A percentile compares a stretch with the other conserved stretches of the same genome.
Evolutionary conservation across 805 yeast genomes (phyloP).

Genomic region (Ogataea saltuana): DNA sequence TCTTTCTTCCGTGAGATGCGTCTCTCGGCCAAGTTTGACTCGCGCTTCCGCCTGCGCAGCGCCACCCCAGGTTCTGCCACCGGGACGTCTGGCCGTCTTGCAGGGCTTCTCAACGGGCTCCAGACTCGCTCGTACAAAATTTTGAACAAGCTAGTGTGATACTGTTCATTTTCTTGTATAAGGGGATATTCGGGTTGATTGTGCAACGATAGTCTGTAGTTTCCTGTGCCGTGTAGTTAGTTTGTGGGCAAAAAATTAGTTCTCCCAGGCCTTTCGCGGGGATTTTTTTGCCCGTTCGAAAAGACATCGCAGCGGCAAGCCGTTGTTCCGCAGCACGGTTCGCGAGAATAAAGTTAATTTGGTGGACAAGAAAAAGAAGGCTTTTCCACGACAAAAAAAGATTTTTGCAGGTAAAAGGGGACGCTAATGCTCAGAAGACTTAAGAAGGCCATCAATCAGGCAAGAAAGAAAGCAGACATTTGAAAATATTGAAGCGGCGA

Average conservation of each 20-base stretch:
- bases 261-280: not conserved
- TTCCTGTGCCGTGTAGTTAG: not conserved
- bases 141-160: slow-evolving; percentile 13
- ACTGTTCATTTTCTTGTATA: too few relatives aligned
- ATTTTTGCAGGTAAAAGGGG: too few relatives aligned
- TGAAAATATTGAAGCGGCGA: too few relatives aligned
- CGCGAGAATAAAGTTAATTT: too few relatives aligned
- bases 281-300: too few relatives aligned
- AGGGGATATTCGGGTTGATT: too few relatives aligned
- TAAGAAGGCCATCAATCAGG: too few relatives aligned
- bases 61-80: slow-evolving; percentile 10
- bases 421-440: too few relatives aligned
- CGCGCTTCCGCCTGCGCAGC: slow-evolving; percentile 27
- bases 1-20: slow-evolving; percentile 62
- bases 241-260: too few relatives aligned
- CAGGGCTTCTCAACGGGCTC: slow-evolving; percentile 7
- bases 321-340: too few relatives aligned
- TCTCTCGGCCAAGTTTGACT: slow-evolving; percentile 43
- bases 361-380: not conserved
- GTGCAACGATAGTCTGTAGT: not conserved
- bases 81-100: not conserved
- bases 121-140: slow-evolving; percentile 24
- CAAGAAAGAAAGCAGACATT: too few relatives aligned
- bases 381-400: too few relatives aligned
- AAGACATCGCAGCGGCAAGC: not conserved